Percentiles rank a stretch among this genome's conserved stretches.
Evolutionary conservation across 139 green algal species (phyloP).

Genomic region (Chlorella ohadii): DNA sequence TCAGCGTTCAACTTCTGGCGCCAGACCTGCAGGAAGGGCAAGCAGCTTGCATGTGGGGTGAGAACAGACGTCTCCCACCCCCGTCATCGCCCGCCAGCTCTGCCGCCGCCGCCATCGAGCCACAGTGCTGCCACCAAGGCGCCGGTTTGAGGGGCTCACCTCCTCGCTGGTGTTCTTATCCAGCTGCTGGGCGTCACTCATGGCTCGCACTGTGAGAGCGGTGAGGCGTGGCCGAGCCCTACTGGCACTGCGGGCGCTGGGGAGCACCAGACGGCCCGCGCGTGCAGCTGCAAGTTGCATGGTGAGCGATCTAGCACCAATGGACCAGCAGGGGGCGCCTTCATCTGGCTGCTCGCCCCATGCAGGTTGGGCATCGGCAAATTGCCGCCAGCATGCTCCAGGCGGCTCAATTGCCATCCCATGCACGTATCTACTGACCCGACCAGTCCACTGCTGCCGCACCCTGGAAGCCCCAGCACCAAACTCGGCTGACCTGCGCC

Average conservation of each 20-base stretch:
- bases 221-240: background rate
- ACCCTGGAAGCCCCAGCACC: no score
- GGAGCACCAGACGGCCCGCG: background rate
- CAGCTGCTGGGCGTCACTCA: constrained; percentile 37
- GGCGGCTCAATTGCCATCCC: no score
- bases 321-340: no score
- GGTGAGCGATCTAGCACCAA: no score
- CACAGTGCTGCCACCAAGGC: background rate
- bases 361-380: no score
- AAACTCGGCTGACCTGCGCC: no score
- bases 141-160: constrained; percentile 36
- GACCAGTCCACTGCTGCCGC: no score
- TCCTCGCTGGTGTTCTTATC: constrained; percentile 68
- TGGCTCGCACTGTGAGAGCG: background rate
- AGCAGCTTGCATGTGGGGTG: no score
- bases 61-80: background rate
- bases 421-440: no score
- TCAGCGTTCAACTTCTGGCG: constrained; percentile 14
- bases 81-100: background rate
- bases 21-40: constrained; percentile 21
- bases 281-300: background rate
- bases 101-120: background rate
- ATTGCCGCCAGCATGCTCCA: no score
- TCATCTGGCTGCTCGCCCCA: no score
- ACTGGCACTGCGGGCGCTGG: background rate